Conservation (phyloP, 2,329 filamentous ascomycete genomes). For the Aspergillus ochraceus region DNA sequence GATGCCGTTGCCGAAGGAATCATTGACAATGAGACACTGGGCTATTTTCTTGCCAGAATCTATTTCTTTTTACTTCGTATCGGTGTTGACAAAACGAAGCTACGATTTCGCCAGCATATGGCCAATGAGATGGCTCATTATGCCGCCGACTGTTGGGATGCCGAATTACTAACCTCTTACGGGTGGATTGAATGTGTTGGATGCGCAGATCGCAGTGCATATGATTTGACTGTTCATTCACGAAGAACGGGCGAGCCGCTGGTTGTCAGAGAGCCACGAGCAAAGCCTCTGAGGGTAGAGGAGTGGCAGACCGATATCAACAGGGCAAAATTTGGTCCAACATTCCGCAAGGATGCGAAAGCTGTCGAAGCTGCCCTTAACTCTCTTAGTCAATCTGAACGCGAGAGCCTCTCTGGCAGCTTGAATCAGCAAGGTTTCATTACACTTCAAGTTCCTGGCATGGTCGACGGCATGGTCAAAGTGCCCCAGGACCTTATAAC, state of each 20-base stretch:
- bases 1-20: too few relatives aligned
- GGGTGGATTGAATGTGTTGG: conserved; percentile 99
- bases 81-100: too few relatives aligned
- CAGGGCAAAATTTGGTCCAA: conserved; percentile 93
- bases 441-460: conserved; percentile 68
- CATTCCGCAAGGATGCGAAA: conserved; percentile 93
- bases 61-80: too few relatives aligned
- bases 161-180: conserved; percentile 84
- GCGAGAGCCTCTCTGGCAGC: conserved; percentile 74
- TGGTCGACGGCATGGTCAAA: conserved; percentile 72
- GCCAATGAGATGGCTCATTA: too few relatives aligned
- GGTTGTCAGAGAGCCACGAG: conserved; percentile 77
- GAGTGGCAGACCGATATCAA: conserved; percentile 87
- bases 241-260: conserved; percentile 89
- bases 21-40: too few relatives aligned
- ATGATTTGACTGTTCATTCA: conserved; percentile 87
- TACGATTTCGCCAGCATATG: too few relatives aligned
- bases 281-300: conserved; percentile 75
- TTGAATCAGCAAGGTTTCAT: conserved; percentile 74
- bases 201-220: conserved; percentile 92
- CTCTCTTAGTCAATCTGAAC: conserved; percentile 74
- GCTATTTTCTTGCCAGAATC: too few relatives aligned
- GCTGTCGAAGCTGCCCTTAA: conserved; percentile 77
- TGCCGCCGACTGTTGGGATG: too few relatives aligned
- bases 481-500: conserved; percentile 75